Conservation (phyloP, 2,329 filamentous ascomycete genomes). For the Juglanconis juglandina region DNA sequence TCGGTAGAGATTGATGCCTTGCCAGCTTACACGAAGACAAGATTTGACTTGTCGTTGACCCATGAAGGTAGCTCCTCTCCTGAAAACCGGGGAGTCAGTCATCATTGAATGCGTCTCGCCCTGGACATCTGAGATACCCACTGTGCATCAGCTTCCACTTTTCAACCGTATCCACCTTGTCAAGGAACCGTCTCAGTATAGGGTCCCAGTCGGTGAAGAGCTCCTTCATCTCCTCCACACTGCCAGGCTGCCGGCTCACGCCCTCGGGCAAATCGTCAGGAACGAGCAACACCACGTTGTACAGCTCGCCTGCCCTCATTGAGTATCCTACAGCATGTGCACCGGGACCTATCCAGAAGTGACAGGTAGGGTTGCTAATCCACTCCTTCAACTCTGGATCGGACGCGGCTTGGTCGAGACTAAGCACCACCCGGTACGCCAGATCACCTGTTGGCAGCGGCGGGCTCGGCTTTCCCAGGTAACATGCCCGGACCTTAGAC, state of each 20-base stretch:
- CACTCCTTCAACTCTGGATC: conserved; percentile 49
- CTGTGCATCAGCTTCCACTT: conserved; percentile 67
- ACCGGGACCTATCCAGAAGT: conserved; percentile 63
- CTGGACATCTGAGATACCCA: conserved; percentile 22
- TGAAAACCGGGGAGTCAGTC: not conserved
- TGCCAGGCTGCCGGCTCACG: conserved; percentile 49
- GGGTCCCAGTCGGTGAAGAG: conserved; percentile 65
- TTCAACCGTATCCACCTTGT: conserved; percentile 54
- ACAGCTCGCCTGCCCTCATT: conserved; percentile 54
- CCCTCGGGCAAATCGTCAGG: conserved; percentile 52
- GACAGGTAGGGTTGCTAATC: conserved; percentile 48
- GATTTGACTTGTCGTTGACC: conserved; percentile 50
- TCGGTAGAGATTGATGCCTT: conserved; percentile 30
- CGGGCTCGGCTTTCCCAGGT: conserved; percentile 42
- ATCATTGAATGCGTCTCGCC: too few species aligned
- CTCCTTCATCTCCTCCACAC: conserved; percentile 57
- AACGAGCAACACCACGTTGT: conserved; percentile 63
- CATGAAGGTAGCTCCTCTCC: conserved; percentile 49
- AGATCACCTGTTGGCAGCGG: conserved; percentile 61
- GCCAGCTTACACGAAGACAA: conserved; percentile 41
- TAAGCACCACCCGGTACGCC: conserved; percentile 60
- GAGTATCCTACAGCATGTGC: conserved; percentile 63
- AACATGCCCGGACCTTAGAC: conserved; percentile 52
- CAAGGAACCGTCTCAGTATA: conserved; percentile 40
- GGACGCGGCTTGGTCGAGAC: conserved; percentile 44